Percentiles rank a stretch among this genome's conserved stretches.
Evolutionary conservation across 331 rosid species (phyloP).

Genomic region (Quercus tomentella): DNA sequence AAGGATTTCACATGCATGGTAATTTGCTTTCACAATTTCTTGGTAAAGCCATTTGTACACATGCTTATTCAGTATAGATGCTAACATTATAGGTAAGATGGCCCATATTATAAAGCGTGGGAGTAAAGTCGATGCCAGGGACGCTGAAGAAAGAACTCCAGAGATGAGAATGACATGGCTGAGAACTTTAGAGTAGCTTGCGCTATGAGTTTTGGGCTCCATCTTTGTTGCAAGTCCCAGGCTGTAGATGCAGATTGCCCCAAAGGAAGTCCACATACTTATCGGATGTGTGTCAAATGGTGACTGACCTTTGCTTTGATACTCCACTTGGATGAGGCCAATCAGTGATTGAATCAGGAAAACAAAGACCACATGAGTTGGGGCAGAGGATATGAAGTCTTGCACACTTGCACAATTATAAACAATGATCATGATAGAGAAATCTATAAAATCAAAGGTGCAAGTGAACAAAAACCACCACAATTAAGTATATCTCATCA

Average conservation of each 20-base stretch:
- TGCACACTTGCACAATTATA: background rate
- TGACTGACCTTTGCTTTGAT: too few species aligned
- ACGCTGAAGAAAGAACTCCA: too few species aligned
- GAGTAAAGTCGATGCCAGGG: background rate
- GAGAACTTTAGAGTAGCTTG: background rate
- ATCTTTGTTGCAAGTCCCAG: constrained; percentile 20
- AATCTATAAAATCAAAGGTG: too few species aligned
- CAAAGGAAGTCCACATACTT: constrained; percentile 24
- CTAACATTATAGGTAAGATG: constrained; percentile 2
- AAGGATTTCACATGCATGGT: background rate
- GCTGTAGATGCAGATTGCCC: constrained; percentile 12
- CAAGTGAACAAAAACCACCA: too few species aligned
- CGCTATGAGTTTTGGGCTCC: background rate
- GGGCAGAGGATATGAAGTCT: constrained; percentile 13
- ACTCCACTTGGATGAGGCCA: constrained; percentile 18
- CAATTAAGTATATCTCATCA: too few species aligned
- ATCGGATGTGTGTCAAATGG: constrained; percentile 1
- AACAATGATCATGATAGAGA: too few species aligned
- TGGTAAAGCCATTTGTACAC: background rate
- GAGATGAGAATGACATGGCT: background rate
- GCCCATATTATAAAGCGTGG: constrained; percentile 1
- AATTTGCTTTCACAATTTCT: background rate
- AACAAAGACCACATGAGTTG: constrained; percentile 16
- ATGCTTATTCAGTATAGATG: background rate
- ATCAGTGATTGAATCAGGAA: constrained; percentile 23